These are phyloP conservation scores for Monosiga brevicollis DNA, from an alignment of 78 protist genomes.

Conservation along the genomic window DNA sequence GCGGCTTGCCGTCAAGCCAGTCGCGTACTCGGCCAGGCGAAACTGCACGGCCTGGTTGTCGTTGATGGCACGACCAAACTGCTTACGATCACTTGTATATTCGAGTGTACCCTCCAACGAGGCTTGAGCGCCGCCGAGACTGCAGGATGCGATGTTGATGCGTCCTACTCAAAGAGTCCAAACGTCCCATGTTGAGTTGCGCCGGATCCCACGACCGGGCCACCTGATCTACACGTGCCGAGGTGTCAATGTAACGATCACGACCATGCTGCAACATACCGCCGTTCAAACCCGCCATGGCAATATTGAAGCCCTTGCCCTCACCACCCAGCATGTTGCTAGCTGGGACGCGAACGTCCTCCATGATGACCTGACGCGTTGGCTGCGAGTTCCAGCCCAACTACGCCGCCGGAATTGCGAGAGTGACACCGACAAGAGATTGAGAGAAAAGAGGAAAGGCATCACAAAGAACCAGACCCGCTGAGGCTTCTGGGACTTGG, in stretches of 20 bases:
- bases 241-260: too few species aligned
- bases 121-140: constrained; percentile 77
- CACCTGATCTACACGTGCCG: constrained; percentile 25
- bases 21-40: constrained; percentile 76
- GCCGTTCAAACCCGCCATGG: constrained; percentile 89
- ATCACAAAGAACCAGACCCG: not conserved
- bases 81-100: constrained; percentile 58
- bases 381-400: constrained; percentile 66
- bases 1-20: constrained; percentile 62
- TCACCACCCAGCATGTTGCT: constrained; percentile 61
- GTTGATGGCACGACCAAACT: constrained; percentile 56
- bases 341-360: constrained; percentile 65
- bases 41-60: constrained; percentile 68
- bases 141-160: constrained; percentile 49
- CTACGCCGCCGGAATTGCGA: not conserved
- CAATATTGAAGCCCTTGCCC: constrained; percentile 90
- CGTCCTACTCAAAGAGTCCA: constrained; percentile 10
- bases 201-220: too few species aligned
- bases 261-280: constrained; percentile 7
- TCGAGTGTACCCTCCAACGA: constrained; percentile 44
- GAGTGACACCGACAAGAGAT: not conserved
- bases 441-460: not conserved
- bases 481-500: not conserved
- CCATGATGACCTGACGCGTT: constrained; percentile 66
- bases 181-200: too few species aligned